Evolutionary conservation across 1,284 basidiomycete species (phyloP), one percentile per base, ranked within the genome.

Genomic region (Rhodotorula sp.): DNA sequence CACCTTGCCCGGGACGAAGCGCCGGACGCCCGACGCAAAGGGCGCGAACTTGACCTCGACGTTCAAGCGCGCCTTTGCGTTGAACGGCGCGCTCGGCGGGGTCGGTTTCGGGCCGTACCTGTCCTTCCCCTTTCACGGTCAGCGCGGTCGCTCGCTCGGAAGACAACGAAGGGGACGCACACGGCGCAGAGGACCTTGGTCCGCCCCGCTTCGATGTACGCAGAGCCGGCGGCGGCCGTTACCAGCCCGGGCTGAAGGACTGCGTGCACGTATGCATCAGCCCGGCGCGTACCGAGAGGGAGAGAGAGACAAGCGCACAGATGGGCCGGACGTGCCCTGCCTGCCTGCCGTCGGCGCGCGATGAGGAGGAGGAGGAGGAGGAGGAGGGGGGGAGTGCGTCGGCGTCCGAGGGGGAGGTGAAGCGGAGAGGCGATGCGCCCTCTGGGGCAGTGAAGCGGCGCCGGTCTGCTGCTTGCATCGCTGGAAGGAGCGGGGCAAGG

Each of bases 21-120:
- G 85, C 39, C 85, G 85, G 39, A 69, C 70, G 55, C 84, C 82
- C 76, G 89, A 91, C 10, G 95, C 91, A 81, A 97, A 99, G 0
- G 97, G 96, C 1, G 96, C 88, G 80, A 96, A 97, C 82, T 98
- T 97, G 72, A 97, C 91, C 82, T 98, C 94, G 5, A 99, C 91
- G 73, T 94, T 97, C 68, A 99, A 83, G 70, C 88, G 88, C 0
- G 95, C 96, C 73, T 88, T 89, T 75, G 96, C 91, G 72, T 86
- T 91, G 81, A 94, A 98, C 12, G 84, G 83, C 5, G 83, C 73
- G 29, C 77, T 76, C 41, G 73, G 82, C 34, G 81, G 80, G 39
- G 81, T 81, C 1, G 84, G 87, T 81, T 63, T 86, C 17, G 96
- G 97, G 0, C 96, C 96, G 81, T 97, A 97, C 12, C 94, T 96